phyloP scores from a whole-genome alignment of 768 basidiomycete species.

The Chlorophyllum brunneum region DNA sequence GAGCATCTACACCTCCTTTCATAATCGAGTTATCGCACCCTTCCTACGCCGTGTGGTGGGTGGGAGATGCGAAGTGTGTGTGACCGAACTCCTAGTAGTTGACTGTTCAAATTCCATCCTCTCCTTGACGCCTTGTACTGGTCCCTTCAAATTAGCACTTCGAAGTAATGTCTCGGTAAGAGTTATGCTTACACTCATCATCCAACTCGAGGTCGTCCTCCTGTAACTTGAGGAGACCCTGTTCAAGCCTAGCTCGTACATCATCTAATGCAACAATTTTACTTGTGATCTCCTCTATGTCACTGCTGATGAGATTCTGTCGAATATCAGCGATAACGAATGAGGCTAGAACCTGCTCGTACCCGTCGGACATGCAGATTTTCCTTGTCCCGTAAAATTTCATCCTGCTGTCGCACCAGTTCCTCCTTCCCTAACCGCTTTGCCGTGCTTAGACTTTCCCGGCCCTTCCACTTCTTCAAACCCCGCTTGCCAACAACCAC shows the following conservation, averaged over 20 bases:
- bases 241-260: constrained; percentile 76
- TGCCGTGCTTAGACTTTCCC: constrained; percentile 63
- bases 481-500: constrained; percentile 48
- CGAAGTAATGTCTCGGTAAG: constrained; percentile 7
- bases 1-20: constrained; percentile 2
- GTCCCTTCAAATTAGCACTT: background rate
- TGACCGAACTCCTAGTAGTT: constrained; percentile 4
- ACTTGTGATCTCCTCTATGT: constrained; percentile 83
- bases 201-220: constrained; percentile 98
- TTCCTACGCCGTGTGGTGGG: constrained; percentile 68
- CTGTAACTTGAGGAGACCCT: constrained; percentile 79
- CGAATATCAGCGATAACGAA: constrained; percentile 10
- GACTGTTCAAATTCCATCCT: constrained; percentile 60
- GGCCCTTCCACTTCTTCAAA: constrained; percentile 46
- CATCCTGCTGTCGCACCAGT: constrained; percentile 74
- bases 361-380: constrained; percentile 88
- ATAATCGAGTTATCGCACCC: constrained; percentile 36
- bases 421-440: constrained; percentile 83
- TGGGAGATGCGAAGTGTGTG: constrained; percentile 39
- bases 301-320: constrained; percentile 80
- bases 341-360: constrained; percentile 26
- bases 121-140: constrained; percentile 90
- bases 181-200: constrained; percentile 72
- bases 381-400: constrained; percentile 89
- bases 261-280: constrained; percentile 86